A percentile compares a stretch with the other conserved stretches of the same genome.
Conservation (phyloP, 805 yeast genomes). For the Ascoidea rubescens region DNA sequence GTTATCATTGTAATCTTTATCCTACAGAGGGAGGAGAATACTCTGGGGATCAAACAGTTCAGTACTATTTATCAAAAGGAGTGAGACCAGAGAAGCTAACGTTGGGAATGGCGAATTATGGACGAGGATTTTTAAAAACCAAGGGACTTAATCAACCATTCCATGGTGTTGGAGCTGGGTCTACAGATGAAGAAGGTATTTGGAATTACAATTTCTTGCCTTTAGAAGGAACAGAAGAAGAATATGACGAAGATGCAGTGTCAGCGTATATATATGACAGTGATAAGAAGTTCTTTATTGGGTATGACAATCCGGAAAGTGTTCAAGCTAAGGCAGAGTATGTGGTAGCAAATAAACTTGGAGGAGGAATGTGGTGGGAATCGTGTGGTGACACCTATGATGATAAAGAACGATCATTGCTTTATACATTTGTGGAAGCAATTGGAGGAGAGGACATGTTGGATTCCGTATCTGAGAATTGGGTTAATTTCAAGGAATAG, state of each 20-base stretch:
- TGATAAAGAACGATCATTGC: constrained; percentile 23
- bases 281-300: constrained; percentile 26
- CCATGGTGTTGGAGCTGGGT: constrained; percentile 27
- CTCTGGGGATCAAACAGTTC: constrained; percentile 35
- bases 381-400: constrained; percentile 53
- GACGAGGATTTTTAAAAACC: constrained; percentile 36
- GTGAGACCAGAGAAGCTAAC: constrained; percentile 38
- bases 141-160: constrained; percentile 28
- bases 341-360: constrained; percentile 33
- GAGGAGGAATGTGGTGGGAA: constrained; percentile 96
- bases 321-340: constrained; percentile 46
- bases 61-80: constrained; percentile 26
- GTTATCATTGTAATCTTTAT: constrained; percentile 61
- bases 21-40: constrained; percentile 21
- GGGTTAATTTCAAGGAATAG: not conserved
- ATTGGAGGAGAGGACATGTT: constrained; percentile 9
- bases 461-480: not conserved
- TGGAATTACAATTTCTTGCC: constrained; percentile 48
- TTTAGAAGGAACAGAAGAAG: constrained; percentile 26
- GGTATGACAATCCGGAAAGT: constrained; percentile 53
- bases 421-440: constrained; percentile 27
- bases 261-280: constrained; percentile 41
- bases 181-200: constrained; percentile 32
- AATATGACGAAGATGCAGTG: constrained; percentile 35
- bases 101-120: constrained; percentile 84